These are phyloP conservation scores for Chaetomium olivaceum DNA, from an alignment of 2,329 filamentous ascomycete species.

Conservation along the genomic window DNA sequence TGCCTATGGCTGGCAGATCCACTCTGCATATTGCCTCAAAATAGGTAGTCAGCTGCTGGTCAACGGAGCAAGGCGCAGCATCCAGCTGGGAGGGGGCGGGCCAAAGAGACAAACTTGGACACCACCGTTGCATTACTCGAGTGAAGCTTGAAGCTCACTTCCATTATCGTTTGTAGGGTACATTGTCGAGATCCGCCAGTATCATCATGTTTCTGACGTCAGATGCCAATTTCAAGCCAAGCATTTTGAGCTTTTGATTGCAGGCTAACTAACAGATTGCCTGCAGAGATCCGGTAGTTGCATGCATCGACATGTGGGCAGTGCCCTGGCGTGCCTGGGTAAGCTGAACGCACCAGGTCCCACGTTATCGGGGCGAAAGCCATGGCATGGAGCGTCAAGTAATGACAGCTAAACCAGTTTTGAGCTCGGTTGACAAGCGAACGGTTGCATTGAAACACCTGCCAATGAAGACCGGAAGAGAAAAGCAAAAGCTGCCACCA, in stretches of 20 bases:
- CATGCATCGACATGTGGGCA: background rate
- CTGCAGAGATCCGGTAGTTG: constrained; percentile 7
- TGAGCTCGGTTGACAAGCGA: background rate
- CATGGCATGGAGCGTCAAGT: background rate
- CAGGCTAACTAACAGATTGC: constrained; percentile 2
- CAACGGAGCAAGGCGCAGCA: background rate
- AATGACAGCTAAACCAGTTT: background rate
- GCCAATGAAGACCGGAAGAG: background rate
- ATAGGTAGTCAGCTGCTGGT: background rate
- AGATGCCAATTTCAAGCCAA: background rate
- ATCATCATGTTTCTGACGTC: background rate
- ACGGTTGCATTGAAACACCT: background rate
- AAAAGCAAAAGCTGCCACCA: background rate
- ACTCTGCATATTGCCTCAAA: background rate
- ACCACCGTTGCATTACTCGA: background rate
- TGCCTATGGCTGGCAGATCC: background rate
- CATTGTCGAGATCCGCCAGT: background rate
- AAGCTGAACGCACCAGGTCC: background rate
- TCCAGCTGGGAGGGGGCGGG: background rate
- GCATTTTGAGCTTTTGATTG: background rate
- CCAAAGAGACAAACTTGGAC: background rate
- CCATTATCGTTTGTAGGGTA: background rate
- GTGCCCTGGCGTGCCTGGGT: background rate
- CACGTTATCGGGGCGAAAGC: background rate
- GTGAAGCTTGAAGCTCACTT: background rate